Evolutionary conservation across 768 basidiomycete genomes (phyloP).

Genomic region (Russula foetens): DNA sequence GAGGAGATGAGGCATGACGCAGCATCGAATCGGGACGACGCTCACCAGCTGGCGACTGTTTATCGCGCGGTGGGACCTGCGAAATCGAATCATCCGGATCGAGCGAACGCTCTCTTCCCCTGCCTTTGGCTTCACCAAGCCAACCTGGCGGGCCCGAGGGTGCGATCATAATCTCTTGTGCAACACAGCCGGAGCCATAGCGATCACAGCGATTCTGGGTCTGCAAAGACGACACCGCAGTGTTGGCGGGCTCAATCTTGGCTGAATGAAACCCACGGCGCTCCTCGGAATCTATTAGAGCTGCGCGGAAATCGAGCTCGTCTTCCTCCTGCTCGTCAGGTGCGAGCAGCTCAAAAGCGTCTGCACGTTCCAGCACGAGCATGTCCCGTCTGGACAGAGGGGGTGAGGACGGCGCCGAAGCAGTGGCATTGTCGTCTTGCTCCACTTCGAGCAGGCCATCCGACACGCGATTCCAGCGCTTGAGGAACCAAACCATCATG

Average conservation of each 20-base stretch:
- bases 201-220: not conserved
- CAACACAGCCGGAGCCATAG: not conserved
- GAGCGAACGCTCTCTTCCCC: not conserved
- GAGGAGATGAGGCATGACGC: not conserved
- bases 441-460: constrained; percentile 18
- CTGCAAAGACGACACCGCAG: not conserved
- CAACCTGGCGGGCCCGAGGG: not conserved
- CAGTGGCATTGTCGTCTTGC: not conserved
- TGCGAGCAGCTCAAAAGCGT: constrained; percentile 7
- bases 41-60: not conserved
- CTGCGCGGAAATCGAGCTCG: not conserved
- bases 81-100: not conserved
- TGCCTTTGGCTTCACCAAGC: not conserved
- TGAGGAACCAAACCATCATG: constrained; percentile 19
- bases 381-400: not conserved
- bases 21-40: not conserved
- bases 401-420: not conserved
- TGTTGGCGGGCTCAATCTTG: not conserved
- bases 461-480: constrained; percentile 17
- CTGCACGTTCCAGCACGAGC: not conserved
- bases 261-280: not conserved
- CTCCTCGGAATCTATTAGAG: not conserved
- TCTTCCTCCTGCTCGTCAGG: constrained; percentile 8
- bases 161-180: not conserved
- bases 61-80: not conserved